Base-by-base conservation (phyloP, 495 filamentous ascomycete genomes). In the Tuber aestivum region DNA sequence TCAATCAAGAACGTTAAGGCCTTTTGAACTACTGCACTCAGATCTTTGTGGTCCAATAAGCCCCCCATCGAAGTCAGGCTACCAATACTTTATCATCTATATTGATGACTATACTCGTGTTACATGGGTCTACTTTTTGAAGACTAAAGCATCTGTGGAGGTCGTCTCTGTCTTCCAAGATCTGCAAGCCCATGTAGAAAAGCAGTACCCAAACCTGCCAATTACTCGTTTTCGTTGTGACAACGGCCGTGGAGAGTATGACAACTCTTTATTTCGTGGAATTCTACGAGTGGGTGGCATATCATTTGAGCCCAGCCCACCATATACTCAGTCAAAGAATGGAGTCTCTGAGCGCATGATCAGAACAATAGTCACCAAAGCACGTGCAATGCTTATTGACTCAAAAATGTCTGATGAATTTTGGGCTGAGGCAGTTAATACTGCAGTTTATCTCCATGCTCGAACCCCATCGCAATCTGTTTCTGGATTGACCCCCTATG, bases 391-490 rank as follows among this genome's bases (percentile, higher is more conserved):
- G n/a, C n/a, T n/a, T n/a, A n/a, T n/a, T n/a, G n/a, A n/a, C n/a
- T n/a, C n/a, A n/a, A n/a, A n/a, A n/a, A n/a, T 41, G 41, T 41
- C 38, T 3, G n/a, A 45, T 21, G 23, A 44, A 41, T 73, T 73
- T 73, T 73, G 37, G 71, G 41, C 37, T 44, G 37, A 73, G 41
- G 71, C 37, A n/a, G 41, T 73, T 41, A 73, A 48, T 21, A 48
- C 71, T 14, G 37, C 71, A 48, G 8, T n/a, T 27, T 73, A 73
- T 27, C 42, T 73, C 44, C 71, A 73, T 48, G 7, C 18, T n/a
- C 8, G 37, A 3, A 73, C 71, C 27, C 71, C 12, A 41, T 37
- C 35, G 12, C 41, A n/a, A 27, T n/a, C 70, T 5, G 10, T 71
- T 32, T n/a, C 35, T n/a, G 38, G n/a, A 69, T 5, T 27, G 37